phyloP scores from a whole-genome alignment of 2,329 filamentous ascomycete genomes.

The Fusarium nanum region DNA sequence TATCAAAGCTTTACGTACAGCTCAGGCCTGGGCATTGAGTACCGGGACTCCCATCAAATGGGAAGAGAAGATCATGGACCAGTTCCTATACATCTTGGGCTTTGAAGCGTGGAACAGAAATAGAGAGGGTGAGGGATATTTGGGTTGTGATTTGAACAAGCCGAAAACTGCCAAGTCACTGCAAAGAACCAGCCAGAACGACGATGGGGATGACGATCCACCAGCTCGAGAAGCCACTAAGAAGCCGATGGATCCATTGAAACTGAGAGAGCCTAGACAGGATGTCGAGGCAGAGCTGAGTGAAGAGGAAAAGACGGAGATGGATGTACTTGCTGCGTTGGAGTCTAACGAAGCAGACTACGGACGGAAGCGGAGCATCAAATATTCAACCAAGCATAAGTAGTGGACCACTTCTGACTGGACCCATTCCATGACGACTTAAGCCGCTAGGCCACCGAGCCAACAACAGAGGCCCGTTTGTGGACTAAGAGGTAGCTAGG shows the following conservation, averaged over 20 bases:
- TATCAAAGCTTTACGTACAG: not conserved
- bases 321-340: not conserved
- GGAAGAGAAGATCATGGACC: not conserved
- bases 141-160: not conserved
- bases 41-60: not conserved
- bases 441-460: too few relatives aligned
- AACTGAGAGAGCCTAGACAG: conserved; percentile 1
- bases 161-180: not conserved
- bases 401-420: not conserved
- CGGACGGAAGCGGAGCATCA: conserved; percentile 7
- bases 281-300: rapidly evolving
- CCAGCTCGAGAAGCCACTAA: rapidly evolving
- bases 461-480: too few relatives aligned
- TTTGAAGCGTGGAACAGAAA: conserved; percentile 13
- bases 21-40: not conserved
- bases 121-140: not conserved
- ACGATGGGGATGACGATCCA: rapidly evolving
- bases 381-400: not conserved
- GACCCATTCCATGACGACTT: too few relatives aligned
- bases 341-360: not conserved
- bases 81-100: not conserved
- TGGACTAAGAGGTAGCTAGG: too few relatives aligned
- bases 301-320: not conserved
- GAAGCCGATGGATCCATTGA: not conserved
- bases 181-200: rapidly evolving